These are phyloP conservation scores for Elymus sibiricus DNA, from an alignment of 176 grass and related monocot genomes.

Conservation along the genomic window DNA sequence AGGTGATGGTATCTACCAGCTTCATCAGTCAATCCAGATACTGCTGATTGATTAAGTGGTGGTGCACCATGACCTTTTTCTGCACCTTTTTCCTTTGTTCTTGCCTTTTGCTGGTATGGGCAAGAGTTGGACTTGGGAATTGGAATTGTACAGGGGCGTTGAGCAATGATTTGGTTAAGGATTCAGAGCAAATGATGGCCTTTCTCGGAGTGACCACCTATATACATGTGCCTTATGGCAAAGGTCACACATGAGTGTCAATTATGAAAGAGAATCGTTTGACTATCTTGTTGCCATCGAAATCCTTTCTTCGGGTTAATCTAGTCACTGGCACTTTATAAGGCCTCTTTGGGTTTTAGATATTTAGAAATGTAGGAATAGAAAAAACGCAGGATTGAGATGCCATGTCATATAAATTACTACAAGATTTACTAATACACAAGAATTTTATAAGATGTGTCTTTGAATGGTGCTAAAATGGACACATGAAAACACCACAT, in stretches of 20 bases:
- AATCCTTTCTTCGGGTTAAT: background rate
- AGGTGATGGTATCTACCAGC: background rate
- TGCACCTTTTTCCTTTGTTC: background rate
- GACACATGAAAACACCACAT: too few relatives aligned
- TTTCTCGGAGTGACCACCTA: background rate
- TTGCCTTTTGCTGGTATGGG: background rate
- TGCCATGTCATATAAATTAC: too few relatives aligned
- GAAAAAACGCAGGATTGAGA: too few relatives aligned
- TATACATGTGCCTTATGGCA: background rate
- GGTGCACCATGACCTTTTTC: conserved; percentile 23
- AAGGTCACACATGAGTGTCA: background rate
- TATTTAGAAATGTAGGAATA: too few relatives aligned
- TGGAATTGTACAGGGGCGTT: background rate
- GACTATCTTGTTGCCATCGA: background rate
- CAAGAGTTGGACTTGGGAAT: conserved; percentile 18
- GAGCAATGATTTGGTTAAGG: background rate
- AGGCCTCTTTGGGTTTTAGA: too few relatives aligned
- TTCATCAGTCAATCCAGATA: conserved; percentile 11
- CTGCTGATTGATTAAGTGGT: background rate
- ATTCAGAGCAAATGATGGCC: conserved; percentile 7
- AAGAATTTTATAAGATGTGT: too few relatives aligned
- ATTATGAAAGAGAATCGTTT: background rate
- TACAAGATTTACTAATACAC: too few relatives aligned
- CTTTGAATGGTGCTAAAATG: too few relatives aligned
- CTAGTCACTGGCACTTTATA: too few relatives aligned